phyloP scores from a whole-genome alignment of 129 eudicot genomes.

The Artemisia annua region DNA sequence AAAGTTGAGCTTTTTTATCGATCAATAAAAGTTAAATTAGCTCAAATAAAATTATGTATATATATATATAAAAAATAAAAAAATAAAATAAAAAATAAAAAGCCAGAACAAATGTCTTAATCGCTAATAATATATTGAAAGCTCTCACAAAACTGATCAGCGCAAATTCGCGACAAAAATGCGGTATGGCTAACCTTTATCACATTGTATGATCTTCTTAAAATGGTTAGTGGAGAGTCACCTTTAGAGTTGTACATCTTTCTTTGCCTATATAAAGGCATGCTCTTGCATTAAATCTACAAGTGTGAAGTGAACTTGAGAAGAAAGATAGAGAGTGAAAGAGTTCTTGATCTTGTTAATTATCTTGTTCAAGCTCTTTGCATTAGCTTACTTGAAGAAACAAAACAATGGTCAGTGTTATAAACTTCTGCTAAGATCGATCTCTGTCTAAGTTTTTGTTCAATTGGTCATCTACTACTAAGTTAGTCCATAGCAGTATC shows the following conservation, averaged over 20 bases:
- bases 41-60: no score
- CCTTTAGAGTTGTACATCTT: conserved; percentile 31
- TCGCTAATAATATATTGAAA: no score
- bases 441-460: no score
- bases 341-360: conserved; percentile 18
- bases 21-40: no score
- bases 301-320: conserved; percentile 23
- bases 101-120: no score
- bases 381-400: conserved; percentile 14
- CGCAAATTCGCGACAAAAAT: conserved; percentile 26
- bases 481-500: no score
- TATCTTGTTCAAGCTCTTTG: conserved; percentile 25
- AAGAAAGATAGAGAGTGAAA: conserved; percentile 14
- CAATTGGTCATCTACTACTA: no score
- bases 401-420: conserved; percentile 44
- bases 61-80: no score
- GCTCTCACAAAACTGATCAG: no score
- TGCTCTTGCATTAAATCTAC: conserved; percentile 12
- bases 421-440: no score
- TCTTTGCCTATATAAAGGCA: conserved; percentile 65
- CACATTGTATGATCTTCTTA: conserved; percentile 42
- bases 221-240: conserved; percentile 52
- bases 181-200: conserved; percentile 52
- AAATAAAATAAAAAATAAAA: no score
- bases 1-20: no score